Conservation (phyloP, 2,329 filamentous ascomycete species). For the Salinomyces thailandicus region DNA sequence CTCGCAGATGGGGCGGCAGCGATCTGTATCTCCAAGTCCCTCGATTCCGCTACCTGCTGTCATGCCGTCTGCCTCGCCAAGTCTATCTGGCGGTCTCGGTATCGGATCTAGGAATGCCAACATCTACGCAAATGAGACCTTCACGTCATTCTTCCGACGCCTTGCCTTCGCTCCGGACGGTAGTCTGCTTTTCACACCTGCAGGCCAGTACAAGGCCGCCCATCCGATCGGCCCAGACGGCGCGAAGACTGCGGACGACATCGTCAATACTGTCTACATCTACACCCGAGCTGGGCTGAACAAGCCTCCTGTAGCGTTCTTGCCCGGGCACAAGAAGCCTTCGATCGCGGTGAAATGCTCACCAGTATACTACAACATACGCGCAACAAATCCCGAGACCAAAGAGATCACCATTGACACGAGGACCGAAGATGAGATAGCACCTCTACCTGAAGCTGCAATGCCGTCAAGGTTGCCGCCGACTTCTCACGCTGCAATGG, state of each 20-base stretch:
- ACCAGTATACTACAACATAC: slow-evolving; percentile 73
- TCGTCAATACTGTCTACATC: slow-evolving; percentile 96
- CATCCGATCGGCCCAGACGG: slow-evolving; percentile 55
- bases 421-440: slow-evolving; percentile 69
- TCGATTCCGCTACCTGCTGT: slow-evolving; percentile 90
- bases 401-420: slow-evolving; percentile 93
- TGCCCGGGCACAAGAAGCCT: slow-evolving; percentile 95
- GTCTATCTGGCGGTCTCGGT: slow-evolving; percentile 51
- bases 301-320: slow-evolving; percentile 86
- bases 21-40: slow-evolving; percentile 86
- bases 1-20: slow-evolving; percentile 49
- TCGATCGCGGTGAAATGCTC: slow-evolving; percentile 94
- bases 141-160: slow-evolving; percentile 92
- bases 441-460: slow-evolving; percentile 72
- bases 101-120: slow-evolving; percentile 67
- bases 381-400: slow-evolving; percentile 55
- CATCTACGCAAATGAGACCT: slow-evolving; percentile 90
- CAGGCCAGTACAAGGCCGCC: slow-evolving; percentile 59
- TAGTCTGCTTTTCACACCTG: slow-evolving; percentile 45
- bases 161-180: slow-evolving; percentile 93
- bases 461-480: slow-evolving; percentile 43
- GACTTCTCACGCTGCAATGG: slow-evolving; percentile 61
- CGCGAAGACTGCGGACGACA: slow-evolving; percentile 67
- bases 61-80: slow-evolving; percentile 87
- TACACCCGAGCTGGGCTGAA: slow-evolving; percentile 95